A percentile compares a stretch with the other conserved stretches of the same genome.
phyloP scores from a whole-genome alignment of 1,284 basidiomycete genomes.

The Cyathus pygmaeus region DNA sequence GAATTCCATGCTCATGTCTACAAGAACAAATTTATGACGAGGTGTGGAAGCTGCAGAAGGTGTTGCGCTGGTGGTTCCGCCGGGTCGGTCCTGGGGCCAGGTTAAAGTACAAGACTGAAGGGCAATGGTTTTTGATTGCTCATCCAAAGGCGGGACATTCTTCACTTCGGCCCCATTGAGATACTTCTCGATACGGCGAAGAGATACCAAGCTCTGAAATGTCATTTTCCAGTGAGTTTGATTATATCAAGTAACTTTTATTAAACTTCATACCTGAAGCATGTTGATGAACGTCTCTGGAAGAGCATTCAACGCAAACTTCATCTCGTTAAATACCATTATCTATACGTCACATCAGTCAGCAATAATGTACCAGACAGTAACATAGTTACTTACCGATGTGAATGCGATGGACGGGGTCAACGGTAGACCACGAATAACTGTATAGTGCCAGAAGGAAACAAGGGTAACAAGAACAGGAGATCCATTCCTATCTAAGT shows the following conservation, averaged over 20 bases:
- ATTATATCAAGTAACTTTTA: neutral
- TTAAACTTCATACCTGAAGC: constrained; percentile 64
- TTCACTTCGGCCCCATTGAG: constrained; percentile 78
- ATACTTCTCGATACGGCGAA: constrained; percentile 92
- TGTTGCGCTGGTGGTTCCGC: constrained; percentile 49
- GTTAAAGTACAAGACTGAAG: constrained; percentile 88
- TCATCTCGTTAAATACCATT: constrained; percentile 87
- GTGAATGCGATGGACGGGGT: constrained; percentile 92
- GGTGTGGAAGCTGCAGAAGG: constrained; percentile 78
- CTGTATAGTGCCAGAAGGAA: constrained; percentile 86
- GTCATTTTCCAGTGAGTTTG: neutral
- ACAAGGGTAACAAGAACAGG: constrained; percentile 82
- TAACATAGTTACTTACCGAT: constrained; percentile 58
- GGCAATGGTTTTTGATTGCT: constrained; percentile 68
- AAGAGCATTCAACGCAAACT: constrained; percentile 84
- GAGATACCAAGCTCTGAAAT: constrained; percentile 78
- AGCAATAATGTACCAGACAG: no score
- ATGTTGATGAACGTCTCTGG: constrained; percentile 92
- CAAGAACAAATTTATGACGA: constrained; percentile 79
- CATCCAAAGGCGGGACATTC: constrained; percentile 64
- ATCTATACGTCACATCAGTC: neutral
- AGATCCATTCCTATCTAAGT: constrained; percentile 66
- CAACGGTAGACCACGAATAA: constrained; percentile 72
- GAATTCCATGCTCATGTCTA: constrained; percentile 85
- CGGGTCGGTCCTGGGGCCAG: constrained; percentile 83